phyloP scores from a whole-genome alignment of 1,284 basidiomycete genomes.

The Cutaneotrichosporon curvatum region DNA sequence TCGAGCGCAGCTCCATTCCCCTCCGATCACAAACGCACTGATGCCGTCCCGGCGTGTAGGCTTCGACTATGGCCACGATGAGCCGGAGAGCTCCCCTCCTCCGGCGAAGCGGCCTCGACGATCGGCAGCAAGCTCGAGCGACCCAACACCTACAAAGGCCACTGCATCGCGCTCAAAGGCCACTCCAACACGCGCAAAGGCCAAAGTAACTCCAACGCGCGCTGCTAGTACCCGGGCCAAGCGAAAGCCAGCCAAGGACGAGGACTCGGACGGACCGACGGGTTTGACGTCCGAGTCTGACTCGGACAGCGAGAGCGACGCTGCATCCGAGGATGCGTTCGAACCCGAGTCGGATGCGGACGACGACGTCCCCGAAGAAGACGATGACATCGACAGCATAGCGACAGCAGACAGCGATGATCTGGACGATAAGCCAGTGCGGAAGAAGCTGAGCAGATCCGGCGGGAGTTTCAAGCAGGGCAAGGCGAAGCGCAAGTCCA shows the following conservation, averaged over 20 bases:
- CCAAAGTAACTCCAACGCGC: not conserved
- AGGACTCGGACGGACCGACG: constrained; percentile 21
- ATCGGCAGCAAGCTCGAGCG: too few species aligned
- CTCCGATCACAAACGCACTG: too few species aligned
- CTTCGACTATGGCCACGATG: too few species aligned
- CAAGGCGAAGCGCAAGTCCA: constrained; percentile 6
- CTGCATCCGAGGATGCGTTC: constrained; percentile 25
- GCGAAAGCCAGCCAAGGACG: constrained; percentile 3
- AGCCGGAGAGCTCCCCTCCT: too few species aligned
- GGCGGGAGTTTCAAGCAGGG: not conserved
- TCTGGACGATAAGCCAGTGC: constrained; percentile 22
- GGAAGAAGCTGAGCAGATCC: not conserved
- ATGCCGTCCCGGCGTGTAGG: too few species aligned
- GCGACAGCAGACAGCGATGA: constrained; percentile 27
- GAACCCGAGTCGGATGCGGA: not conserved
- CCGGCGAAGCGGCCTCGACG: too few species aligned
- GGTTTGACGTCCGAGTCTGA: constrained; percentile 31
- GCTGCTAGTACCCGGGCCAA: constrained; percentile 2
- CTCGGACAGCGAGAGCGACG: constrained; percentile 23
- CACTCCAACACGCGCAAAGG: too few species aligned
- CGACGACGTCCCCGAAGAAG: constrained; percentile 21
- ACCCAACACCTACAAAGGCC: too few species aligned
- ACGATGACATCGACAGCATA: constrained; percentile 18
- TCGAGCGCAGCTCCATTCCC: too few species aligned
- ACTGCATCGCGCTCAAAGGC: too few species aligned